A percentile compares a stretch with the other conserved stretches of the same genome.
phyloP scores from a whole-genome alignment of 192 early-diverging fungal genomes.

The Glomus cerebriforme region DNA sequence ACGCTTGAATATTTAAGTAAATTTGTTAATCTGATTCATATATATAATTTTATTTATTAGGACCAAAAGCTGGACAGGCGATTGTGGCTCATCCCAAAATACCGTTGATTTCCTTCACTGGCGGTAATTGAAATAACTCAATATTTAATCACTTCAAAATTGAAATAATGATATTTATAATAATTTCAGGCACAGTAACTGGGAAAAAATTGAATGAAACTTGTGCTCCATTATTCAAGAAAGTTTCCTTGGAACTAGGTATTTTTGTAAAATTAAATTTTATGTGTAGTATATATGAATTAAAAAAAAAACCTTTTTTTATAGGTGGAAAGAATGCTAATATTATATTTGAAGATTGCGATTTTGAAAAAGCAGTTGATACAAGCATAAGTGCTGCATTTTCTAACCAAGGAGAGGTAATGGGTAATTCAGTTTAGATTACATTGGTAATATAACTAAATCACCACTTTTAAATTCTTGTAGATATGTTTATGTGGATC shows the following conservation, averaged over 20 bases:
- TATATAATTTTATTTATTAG: slow-evolving; percentile 26
- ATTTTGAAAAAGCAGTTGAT: slow-evolving; percentile 60
- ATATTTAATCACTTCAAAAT: background rate
- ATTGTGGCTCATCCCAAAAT: slow-evolving; percentile 70
- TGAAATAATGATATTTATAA: background rate
- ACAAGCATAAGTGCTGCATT: slow-evolving; percentile 61
- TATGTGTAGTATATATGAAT: background rate
- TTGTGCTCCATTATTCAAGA: slow-evolving; percentile 62
- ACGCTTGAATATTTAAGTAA: background rate
- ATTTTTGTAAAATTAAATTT: background rate
- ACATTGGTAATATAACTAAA: background rate
- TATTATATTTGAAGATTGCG: slow-evolving; percentile 68
- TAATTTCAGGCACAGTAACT: slow-evolving; percentile 53
- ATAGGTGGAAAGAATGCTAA: slow-evolving; percentile 76
- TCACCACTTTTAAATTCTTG: background rate
- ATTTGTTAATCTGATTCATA: background rate
- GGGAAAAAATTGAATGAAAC: slow-evolving; percentile 53
- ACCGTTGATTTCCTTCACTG: slow-evolving; percentile 70
- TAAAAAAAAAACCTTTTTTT: background rate
- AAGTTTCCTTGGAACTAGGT: slow-evolving; percentile 71
- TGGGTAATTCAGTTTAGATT: background rate
- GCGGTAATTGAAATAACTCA: slow-evolving; percentile 40
- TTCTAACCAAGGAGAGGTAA: slow-evolving; percentile 72
- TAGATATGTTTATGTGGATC: slow-evolving; percentile 71
- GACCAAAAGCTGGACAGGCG: slow-evolving; percentile 56